A percentile compares a stretch with the other conserved stretches of the same genome.
These are phyloP conservation scores for Nicotiana undulata DNA, from an alignment of 257 asterid species.

Conservation along the genomic window DNA sequence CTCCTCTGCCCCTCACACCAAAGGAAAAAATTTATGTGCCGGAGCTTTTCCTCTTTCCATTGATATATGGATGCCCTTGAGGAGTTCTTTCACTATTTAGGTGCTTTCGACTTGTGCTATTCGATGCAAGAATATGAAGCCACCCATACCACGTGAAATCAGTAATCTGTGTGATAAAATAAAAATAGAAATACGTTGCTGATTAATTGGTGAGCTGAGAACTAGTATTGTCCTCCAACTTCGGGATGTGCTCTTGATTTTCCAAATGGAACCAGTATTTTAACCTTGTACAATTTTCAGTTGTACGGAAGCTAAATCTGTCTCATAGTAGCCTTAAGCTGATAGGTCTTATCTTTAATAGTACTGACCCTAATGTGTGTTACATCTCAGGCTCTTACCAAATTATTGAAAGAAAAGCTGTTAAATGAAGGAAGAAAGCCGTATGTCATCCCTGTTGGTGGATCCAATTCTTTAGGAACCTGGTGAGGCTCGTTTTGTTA, in stretches of 20 bases:
- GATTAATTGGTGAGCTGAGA: neutral
- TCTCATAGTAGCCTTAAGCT: neutral
- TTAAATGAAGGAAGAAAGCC: conserved; percentile 87
- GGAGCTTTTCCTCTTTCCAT: neutral
- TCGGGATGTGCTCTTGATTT: neutral
- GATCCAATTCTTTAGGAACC: conserved; percentile 92
- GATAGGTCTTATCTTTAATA: neutral
- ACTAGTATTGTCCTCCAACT: neutral
- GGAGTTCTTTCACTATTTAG: neutral
- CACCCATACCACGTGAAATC: neutral
- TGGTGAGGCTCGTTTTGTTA: conserved; percentile 44
- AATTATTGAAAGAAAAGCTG: conserved; percentile 66
- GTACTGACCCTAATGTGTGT: conserved; percentile 8
- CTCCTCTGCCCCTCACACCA: neutral
- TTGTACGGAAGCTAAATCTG: neutral
- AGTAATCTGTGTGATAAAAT: neutral
- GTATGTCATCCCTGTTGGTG: conserved; percentile 92
- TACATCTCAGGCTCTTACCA: conserved; percentile 63
- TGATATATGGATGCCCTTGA: neutral
- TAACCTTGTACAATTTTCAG: neutral
- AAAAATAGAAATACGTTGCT: neutral
- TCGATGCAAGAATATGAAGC: neutral
- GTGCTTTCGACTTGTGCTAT: neutral
- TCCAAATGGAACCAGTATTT: neutral
- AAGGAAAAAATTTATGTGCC: neutral